phyloP scores from a whole-genome alignment of 2,329 filamentous ascomycete species.

The Penicillium sp. region DNA sequence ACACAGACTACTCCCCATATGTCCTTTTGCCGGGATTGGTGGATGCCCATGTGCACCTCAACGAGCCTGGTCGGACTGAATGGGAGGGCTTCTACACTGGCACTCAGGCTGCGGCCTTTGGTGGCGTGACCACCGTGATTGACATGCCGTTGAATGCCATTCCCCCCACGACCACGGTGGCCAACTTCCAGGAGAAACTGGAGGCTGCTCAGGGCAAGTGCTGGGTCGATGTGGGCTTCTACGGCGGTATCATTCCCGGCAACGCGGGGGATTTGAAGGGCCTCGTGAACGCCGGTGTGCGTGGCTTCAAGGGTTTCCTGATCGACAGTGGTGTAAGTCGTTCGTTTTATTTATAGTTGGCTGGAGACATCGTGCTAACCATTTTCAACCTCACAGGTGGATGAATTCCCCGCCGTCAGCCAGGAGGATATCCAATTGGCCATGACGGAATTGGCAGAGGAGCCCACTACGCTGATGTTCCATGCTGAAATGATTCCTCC shows the following conservation, averaged over 20 bases:
- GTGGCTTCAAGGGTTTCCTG: conserved; percentile 95
- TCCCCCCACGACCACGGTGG: conserved; percentile 85
- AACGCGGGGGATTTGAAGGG: conserved; percentile 74
- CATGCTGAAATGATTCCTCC: conserved; percentile 98
- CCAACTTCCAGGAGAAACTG: conserved; percentile 76
- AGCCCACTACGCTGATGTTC: conserved; percentile 93
- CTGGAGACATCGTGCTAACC: too few relatives aligned
- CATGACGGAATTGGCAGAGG: conserved; percentile 72
- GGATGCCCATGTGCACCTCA: conserved; percentile 94
- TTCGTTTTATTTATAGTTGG: neutral
- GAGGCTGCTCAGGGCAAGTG: conserved; percentile 78
- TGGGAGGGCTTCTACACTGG: conserved; percentile 98
- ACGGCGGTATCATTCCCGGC: conserved; percentile 87
- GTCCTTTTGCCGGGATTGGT: conserved; percentile 86
- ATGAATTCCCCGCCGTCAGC: conserved; percentile 92
- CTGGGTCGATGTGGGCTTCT: conserved; percentile 99
- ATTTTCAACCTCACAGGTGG: conserved; percentile 53
- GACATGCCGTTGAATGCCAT: conserved; percentile 99
- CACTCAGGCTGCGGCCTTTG: conserved; percentile 86
- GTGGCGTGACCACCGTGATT: conserved; percentile 91
- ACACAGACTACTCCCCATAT: conserved; percentile 77
- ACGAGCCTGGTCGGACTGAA: conserved; percentile 92
- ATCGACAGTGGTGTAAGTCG: conserved; percentile 85
- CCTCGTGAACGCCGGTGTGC: conserved; percentile 76
- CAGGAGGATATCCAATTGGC: conserved; percentile 70